Conservation (phyloP, 768 basidiomycete genomes). For the Paxillus ammoniavirescens region DNA sequence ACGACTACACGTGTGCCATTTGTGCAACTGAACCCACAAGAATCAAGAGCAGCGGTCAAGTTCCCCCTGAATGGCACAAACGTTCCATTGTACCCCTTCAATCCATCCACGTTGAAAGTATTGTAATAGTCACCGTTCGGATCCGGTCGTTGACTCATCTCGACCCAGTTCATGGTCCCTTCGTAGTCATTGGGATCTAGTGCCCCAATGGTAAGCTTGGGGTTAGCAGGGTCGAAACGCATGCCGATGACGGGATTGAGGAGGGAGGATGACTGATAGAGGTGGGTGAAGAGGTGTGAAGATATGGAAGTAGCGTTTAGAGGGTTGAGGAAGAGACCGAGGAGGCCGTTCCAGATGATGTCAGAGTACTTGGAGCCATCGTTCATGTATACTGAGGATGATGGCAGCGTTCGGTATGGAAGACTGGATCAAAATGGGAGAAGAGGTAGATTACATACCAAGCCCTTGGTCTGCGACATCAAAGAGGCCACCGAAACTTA, state of each 20-base stretch:
- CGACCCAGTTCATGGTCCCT: constrained; percentile 30
- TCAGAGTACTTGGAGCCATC: constrained; percentile 12
- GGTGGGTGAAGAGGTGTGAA: constrained; percentile 13
- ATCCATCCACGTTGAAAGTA: constrained; percentile 22
- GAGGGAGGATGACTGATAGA: constrained; percentile 21
- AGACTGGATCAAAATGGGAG: background rate
- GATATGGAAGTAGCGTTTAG: constrained; percentile 11
- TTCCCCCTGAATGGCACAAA: constrained; percentile 18
- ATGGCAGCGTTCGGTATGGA: background rate
- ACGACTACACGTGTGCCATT: background rate
- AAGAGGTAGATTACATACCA: constrained; percentile 4
- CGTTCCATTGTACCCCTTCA: constrained; percentile 29
- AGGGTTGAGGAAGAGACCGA: constrained; percentile 26
- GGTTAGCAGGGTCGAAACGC: constrained; percentile 29
- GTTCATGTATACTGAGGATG: constrained; percentile 21
- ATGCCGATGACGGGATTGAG: constrained; percentile 32
- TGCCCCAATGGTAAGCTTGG: constrained; percentile 31
- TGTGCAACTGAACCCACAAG: constrained; percentile 14
- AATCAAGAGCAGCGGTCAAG: constrained; percentile 23
- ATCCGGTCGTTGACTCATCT: constrained; percentile 18
- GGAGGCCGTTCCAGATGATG: constrained; percentile 18
- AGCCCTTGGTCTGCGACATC: constrained; percentile 12
- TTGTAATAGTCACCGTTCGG: constrained; percentile 16
- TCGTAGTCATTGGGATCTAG: constrained; percentile 32
- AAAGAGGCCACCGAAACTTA: constrained; percentile 21